Evolutionary conservation across 78 protist species (phyloP).

Genomic region (Speleostelium caveatum): DNA sequence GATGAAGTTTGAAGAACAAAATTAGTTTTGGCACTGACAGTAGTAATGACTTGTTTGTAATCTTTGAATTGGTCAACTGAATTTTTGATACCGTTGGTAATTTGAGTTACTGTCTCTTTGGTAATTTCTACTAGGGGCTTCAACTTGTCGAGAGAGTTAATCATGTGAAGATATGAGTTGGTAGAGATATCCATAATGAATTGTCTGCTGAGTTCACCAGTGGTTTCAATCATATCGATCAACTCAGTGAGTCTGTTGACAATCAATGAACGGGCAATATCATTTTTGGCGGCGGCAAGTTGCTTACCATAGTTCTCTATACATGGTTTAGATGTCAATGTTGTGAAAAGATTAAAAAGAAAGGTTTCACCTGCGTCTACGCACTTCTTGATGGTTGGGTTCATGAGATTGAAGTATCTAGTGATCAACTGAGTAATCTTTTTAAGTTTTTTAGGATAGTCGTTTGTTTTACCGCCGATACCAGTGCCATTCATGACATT

Average conservation of each 20-base stretch:
- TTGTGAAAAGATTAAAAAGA: neutral
- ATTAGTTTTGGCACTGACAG: neutral
- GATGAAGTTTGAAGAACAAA: neutral
- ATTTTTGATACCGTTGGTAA: neutral
- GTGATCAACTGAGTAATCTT: neutral
- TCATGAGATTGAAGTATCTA: neutral
- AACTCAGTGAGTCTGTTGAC: neutral
- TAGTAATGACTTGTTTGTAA: neutral
- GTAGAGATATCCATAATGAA: neutral
- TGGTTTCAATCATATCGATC: neutral
- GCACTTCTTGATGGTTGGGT: neutral
- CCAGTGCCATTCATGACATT: neutral
- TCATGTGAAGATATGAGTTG: neutral
- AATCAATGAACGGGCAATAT: neutral
- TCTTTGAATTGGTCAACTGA: neutral
- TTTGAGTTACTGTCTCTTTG: neutral
- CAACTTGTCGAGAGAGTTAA: neutral
- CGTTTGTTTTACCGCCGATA: neutral
- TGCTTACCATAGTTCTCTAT: neutral
- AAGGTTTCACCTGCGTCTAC: neutral
- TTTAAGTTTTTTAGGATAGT: neutral
- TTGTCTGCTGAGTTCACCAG: neutral
- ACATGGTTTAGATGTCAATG: neutral
- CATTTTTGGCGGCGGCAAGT: neutral
- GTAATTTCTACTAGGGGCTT: neutral